Conservation (phyloP, 345 rosid species). For the Kernera saxatilis region DNA sequence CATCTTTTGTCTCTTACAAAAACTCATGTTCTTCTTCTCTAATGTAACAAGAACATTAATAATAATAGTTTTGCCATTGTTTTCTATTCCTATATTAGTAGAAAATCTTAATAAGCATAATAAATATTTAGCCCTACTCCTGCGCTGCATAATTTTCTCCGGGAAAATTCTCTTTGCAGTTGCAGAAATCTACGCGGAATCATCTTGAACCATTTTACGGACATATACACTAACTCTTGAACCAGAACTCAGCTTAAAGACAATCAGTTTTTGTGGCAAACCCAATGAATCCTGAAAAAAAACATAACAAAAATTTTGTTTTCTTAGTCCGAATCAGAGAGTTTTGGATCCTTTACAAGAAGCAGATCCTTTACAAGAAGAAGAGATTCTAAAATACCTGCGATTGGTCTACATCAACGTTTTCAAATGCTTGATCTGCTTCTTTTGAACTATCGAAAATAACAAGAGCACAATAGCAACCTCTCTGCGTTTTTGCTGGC, state of each 20-base stretch:
- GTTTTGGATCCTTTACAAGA: not conserved
- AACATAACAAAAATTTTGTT: not conserved
- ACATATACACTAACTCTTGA: constrained; percentile 35
- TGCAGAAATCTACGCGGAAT: not conserved
- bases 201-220: constrained; percentile 44
- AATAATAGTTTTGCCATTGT: not conserved
- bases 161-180: not conserved
- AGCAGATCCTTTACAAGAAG: too few species aligned
- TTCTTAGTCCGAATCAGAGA: not conserved
- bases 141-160: not conserved
- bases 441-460: constrained; percentile 43
- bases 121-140: not conserved
- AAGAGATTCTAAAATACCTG: constrained; percentile 37
- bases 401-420: constrained; percentile 35
- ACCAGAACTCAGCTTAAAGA: constrained; percentile 33
- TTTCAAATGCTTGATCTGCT: constrained; percentile 56
- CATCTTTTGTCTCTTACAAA: not conserved
- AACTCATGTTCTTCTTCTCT: not conserved
- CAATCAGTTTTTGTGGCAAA: constrained; percentile 46
- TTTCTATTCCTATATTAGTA: not conserved
- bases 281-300: constrained; percentile 56
- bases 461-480: constrained; percentile 46
- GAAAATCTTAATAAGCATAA: not conserved
- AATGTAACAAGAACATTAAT: too few species aligned
- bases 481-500: constrained; percentile 43